Evolutionary conservation across 768 basidiomycete species (phyloP), one percentile per base, ranked within the genome.

Genomic region (Bullera alba): DNA sequence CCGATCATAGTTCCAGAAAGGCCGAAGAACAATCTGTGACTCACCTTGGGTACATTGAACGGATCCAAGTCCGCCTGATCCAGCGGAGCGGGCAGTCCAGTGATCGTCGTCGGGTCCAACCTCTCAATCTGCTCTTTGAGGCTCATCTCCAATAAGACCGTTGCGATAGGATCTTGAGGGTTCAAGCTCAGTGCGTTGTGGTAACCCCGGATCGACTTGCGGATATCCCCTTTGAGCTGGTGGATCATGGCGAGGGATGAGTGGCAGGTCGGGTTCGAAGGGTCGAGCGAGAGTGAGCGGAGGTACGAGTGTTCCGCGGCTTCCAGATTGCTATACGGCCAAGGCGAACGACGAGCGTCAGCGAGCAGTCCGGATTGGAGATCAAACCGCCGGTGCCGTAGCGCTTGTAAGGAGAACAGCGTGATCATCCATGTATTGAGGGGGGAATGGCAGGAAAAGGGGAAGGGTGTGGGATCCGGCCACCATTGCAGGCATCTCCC

Each of bases 171-270:
- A 45, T 72, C 70, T 49, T 72, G 71, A 1, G 73, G 60, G 15
- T 52, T 47, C 4, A 74, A 55, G 12, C 47, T 44, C 51, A 81
- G 32, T 47, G 90, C 92, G 76, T 92, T 87, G 67, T 99, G 95
- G 59, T 95, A 97, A 53, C 83, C 84, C 30, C 88, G 75, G 58
- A 99, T 91, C 2, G 93, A 87, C 12, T 79, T 79, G 58, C 92
- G 84, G 5, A 83, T 71, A 42, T 87, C 77, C 21, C 80, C 81
- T 56, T 82, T 74, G 16, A 87, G 76, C 58, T 95, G 90, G 60
- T 84, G 77, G 2, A 93, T 83, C 69, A 95, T 82, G n/a, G 90
- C 95, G 0, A 96, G 76, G 64, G 87, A 88, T 3, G 86, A 84
- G 45, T 91, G 80, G 2, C 89, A 90, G 10, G 82, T 78, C 1